Evolutionary conservation across 2,329 filamentous ascomycete genomes (phyloP).

Genomic region (Amesomyces nigricolor): DNA sequence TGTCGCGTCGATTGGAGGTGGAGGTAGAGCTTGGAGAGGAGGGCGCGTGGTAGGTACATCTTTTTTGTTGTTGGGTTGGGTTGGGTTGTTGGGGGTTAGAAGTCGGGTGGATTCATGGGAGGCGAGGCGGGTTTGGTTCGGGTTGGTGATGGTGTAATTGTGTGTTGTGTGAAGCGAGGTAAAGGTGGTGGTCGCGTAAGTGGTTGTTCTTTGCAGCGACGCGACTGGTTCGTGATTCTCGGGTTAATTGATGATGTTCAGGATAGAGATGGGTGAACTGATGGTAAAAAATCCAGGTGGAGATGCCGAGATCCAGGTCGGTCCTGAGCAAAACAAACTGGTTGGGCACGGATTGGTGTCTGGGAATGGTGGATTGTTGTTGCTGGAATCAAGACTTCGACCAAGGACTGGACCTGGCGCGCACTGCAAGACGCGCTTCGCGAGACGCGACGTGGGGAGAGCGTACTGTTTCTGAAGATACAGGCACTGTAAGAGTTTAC

Average conservation of each 20-base stretch:
- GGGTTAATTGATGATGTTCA: not conserved
- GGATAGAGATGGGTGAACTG: too few relatives aligned
- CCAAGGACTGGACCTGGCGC: not conserved
- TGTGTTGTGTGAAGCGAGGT: not conserved
- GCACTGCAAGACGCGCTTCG: conserved; percentile 20
- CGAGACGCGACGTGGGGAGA: conserved; percentile 19
- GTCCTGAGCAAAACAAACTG: not conserved
- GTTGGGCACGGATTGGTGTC: not conserved
- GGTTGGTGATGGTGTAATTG: not conserved
- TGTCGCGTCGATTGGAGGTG: conserved; percentile 83
- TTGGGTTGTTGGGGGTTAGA: conserved; percentile 19
- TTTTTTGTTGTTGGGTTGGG: conserved; percentile 31
- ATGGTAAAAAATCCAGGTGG: too few relatives aligned
- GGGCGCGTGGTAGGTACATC: conserved; percentile 92
- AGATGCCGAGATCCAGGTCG: not conserved
- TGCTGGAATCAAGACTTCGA: conserved; percentile 4
- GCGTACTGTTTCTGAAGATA: conserved; percentile 1
- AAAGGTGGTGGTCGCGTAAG: not conserved
- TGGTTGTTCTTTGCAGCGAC: not conserved
- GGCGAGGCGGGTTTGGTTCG: conserved; percentile 23
- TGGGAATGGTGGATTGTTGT: conserved; percentile 11
- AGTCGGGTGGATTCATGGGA: conserved; percentile 26
- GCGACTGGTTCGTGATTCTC: conserved; percentile 3
- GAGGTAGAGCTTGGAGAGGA: conserved; percentile 86
- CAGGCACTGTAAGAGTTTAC: not conserved